Evolutionary conservation across 371 early-diverging fungal species (phyloP).

Genomic region (Sporodiniella umbellata): DNA sequence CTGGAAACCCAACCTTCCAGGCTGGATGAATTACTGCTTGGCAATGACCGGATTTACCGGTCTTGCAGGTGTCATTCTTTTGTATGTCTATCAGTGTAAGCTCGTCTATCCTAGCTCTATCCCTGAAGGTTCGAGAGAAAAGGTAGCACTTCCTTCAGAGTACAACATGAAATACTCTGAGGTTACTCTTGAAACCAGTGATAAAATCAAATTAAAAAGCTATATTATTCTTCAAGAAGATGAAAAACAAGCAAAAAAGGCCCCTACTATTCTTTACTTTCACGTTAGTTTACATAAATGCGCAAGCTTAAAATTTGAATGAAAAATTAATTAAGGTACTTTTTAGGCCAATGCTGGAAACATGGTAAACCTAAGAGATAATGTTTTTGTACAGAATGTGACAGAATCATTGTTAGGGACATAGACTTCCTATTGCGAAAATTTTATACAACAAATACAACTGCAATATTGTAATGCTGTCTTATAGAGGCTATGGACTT

Average conservation of each 20-base stretch:
- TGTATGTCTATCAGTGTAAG: constrained; percentile 80
- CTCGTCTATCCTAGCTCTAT: constrained; percentile 83
- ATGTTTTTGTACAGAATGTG: constrained; percentile 1
- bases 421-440: constrained; percentile 86
- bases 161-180: constrained; percentile 71
- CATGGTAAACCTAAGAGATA: constrained; percentile 53
- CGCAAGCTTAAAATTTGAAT: background rate
- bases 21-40: constrained; percentile 40
- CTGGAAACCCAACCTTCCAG: constrained; percentile 25
- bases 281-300: constrained; percentile 54
- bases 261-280: constrained; percentile 80
- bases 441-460: constrained; percentile 57
- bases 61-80: constrained; percentile 44
- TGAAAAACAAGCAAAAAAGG: constrained; percentile 50
- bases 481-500: constrained; percentile 93
- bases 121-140: constrained; percentile 75
- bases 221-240: constrained; percentile 70
- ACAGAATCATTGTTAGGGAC: constrained; percentile 70
- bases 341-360: constrained; percentile 92
- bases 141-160: constrained; percentile 72
- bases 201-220: constrained; percentile 74
- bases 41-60: constrained; percentile 43
- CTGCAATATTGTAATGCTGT: constrained; percentile 91
- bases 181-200: constrained; percentile 74
- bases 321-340: background rate